Evolutionary conservation across 495 filamentous ascomycete genomes (phyloP).

Genomic region (Talaromyces stipitatus): DNA sequence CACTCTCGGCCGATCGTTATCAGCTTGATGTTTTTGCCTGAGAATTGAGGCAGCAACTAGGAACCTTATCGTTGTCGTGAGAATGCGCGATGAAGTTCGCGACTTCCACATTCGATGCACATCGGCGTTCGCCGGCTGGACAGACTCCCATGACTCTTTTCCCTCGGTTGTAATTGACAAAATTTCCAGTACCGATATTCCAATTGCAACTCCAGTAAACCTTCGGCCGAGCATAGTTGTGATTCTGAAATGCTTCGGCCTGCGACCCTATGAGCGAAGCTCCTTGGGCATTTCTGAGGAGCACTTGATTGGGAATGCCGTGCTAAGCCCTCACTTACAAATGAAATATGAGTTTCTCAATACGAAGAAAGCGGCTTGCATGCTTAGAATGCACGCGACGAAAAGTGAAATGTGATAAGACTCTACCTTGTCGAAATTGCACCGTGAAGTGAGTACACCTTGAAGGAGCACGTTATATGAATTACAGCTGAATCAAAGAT

Average conservation of each 20-base stretch:
- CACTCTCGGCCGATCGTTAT: constrained; percentile 7
- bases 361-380: constrained; percentile 15
- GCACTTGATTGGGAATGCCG: too few species aligned
- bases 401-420: constrained; percentile 24
- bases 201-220: neutral
- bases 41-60: neutral
- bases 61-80: neutral
- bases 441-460: constrained; percentile 2
- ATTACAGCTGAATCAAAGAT: neutral
- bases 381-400: constrained; percentile 21
- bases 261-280: neutral
- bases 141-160: neutral
- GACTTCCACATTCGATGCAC: neutral
- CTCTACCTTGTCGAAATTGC: constrained; percentile 20
- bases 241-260: too few species aligned
- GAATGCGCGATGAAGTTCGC: neutral
- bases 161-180: too few species aligned
- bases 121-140: neutral
- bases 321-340: too few species aligned
- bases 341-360: constrained; percentile 3
- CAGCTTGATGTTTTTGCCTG: neutral
- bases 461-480: neutral
- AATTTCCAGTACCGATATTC: too few species aligned
- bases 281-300: neutral
- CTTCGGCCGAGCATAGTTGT: neutral